Evolutionary conservation across 306 rosid species (phyloP).

Genomic region (Abrus precatorius): DNA sequence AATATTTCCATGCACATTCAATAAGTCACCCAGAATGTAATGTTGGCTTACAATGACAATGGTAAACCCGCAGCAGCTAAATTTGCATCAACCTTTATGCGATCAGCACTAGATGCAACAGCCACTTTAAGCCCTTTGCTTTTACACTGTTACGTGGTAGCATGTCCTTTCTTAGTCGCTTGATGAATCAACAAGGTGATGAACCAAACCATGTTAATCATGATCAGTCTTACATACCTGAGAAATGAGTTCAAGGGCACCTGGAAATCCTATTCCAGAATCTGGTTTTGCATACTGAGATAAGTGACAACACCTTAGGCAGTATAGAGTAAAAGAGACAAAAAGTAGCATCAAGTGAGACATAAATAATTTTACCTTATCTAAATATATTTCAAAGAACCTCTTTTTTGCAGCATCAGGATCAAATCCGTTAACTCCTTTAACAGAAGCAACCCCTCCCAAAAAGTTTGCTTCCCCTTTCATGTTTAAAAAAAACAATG

Average conservation of each 20-base stretch:
- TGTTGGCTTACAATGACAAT: constrained; percentile 74
- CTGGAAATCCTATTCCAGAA: constrained; percentile 96
- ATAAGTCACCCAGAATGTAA: constrained; percentile 41
- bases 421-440: constrained; percentile 79
- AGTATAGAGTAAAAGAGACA: constrained; percentile 8
- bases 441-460: constrained; percentile 95
- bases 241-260: constrained; percentile 90
- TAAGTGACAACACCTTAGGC: constrained; percentile 44
- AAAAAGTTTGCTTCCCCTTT: constrained; percentile 94
- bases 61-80: constrained; percentile 92
- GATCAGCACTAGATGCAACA: constrained; percentile 99
- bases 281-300: constrained; percentile 93
- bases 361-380: constrained; percentile 63
- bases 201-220: constrained; percentile 35
- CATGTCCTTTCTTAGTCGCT: constrained; percentile 44
- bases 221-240: constrained; percentile 62
- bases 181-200: constrained; percentile 40
- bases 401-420: constrained; percentile 85
- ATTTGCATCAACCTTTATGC: constrained; percentile 96
- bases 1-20: constrained; percentile 37
- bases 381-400: constrained; percentile 90
- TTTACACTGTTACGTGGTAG: constrained; percentile 70
- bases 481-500: constrained; percentile 47
- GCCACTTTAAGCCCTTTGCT: constrained; percentile 96
- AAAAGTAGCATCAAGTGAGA: constrained; percentile 38